Evolutionary conservation across 1,284 basidiomycete species (phyloP), one percentile per base, ranked within the genome.

Genomic region (Tetrapyrgos nigripes): DNA sequence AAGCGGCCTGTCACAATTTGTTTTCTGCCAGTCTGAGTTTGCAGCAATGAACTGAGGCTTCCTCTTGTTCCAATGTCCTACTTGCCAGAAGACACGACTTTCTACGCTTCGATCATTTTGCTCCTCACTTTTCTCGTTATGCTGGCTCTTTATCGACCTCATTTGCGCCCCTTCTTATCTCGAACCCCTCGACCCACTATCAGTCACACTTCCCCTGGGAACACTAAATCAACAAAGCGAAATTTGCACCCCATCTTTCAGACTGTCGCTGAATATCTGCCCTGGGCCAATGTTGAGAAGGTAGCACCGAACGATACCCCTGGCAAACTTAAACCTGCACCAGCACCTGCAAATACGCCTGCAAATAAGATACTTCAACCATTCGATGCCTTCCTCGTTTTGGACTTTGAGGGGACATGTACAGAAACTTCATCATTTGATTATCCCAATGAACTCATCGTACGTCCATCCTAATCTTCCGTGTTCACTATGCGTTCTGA

Each of bases 331-430:
- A 40, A 40, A 40, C 17, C 6, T 8, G 17, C 8, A 40, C 37
- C 8, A 40, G 37, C n/a, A n/a, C n/a, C n/a, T n/a, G n/a, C n/a
- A n/a, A n/a, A n/a, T n/a, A n/a, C n/a, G n/a, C n/a, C n/a, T n/a
- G n/a, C 4, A 40, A 40, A 40, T 11, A 40, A 40, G 37, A 6
- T 17, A 4, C 37, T 6, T 40, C 90, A 92, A 64, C 77, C 83
- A 1, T 89, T 83, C 64, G 89, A 92, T 50, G 84, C 81, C 13
- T 89, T 92, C 66, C 81, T 93, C 11, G 86, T 93, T 24, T 77
- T 94, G 43, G 94, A 97, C 68, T 91, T 98, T 50, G 96, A 98
- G 73, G 96, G 91, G 4, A 98, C 96, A 0, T 98, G 96, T 71
- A 73, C 87, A 47, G 73, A 75, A 64, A 89, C 80, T 40, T 81